Conservation (phyloP, 352 stramenopile species). For the Phytophthora pistaciae region DNA sequence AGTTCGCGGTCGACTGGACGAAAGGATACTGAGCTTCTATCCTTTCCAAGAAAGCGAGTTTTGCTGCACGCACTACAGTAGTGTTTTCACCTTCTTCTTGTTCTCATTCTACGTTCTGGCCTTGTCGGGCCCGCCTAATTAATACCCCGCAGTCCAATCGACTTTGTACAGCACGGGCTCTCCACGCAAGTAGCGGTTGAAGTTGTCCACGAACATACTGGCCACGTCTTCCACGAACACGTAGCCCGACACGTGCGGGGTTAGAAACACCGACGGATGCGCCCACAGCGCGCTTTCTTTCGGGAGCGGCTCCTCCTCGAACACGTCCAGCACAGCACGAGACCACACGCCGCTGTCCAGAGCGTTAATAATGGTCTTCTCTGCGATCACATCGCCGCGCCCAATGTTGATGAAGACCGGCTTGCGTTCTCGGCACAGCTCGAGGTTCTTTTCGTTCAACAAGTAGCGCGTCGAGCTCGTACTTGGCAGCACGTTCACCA, state of each 20-base stretch:
- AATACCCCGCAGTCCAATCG: constrained; percentile 46
- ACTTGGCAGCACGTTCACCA: constrained; percentile 89
- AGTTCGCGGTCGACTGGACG: constrained; percentile 13
- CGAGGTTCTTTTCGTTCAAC: constrained; percentile 61
- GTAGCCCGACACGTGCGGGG: constrained; percentile 81
- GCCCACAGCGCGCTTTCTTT: constrained; percentile 67
- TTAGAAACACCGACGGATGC: constrained; percentile 68
- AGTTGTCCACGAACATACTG: constrained; percentile 72
- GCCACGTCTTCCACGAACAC: constrained; percentile 81
- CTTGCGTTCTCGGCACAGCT: constrained; percentile 55
- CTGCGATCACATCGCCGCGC: constrained; percentile 82
- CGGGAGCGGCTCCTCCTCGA: constrained; percentile 57
- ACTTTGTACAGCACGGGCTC: constrained; percentile 41
- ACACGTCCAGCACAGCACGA: constrained; percentile 64
- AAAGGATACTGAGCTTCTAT: constrained; percentile 11
- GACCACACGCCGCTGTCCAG: constrained; percentile 70
- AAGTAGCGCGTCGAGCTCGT: constrained; percentile 79
- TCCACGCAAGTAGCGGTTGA: constrained; percentile 45
- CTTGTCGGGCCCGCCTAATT: not conserved
- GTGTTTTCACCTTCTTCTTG: not conserved
- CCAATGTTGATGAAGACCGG: constrained; percentile 92
- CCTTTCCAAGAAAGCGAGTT: not conserved
- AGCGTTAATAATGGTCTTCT: constrained; percentile 63
- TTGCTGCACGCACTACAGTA: not conserved
- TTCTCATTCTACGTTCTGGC: not conserved